phyloP scores from a whole-genome alignment of 208 protist genomes.

The Leishmania braziliensis region DNA sequence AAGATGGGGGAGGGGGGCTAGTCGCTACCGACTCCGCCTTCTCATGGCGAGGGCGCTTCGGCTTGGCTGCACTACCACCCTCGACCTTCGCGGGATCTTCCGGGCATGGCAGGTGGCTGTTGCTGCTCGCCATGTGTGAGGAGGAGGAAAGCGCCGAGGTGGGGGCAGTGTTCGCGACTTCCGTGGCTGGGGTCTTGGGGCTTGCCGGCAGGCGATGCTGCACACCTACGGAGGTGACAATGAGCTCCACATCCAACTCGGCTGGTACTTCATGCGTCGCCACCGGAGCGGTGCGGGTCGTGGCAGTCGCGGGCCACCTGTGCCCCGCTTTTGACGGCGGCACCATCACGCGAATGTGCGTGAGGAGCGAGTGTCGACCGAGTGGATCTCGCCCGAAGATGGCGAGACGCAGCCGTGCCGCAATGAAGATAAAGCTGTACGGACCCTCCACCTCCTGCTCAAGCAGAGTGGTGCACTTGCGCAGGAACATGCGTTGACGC shows the following conservation, averaged over 20 bases:
- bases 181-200: background rate
- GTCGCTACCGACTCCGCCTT: background rate
- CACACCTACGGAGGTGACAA: conserved; percentile 74
- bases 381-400: conserved; percentile 91
- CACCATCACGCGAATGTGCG: conserved; percentile 38
- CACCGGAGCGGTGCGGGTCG: background rate
- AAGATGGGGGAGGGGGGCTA: background rate
- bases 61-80: background rate
- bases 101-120: background rate
- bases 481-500: conserved; percentile 60
- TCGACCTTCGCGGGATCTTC: background rate
- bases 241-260: conserved; percentile 53
- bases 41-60: conserved; percentile 34
- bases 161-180: background rate
- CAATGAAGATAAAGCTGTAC: conserved; percentile 86
- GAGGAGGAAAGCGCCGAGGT: background rate
- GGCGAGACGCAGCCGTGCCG: conserved; percentile 54
- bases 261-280: background rate
- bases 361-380: conserved; percentile 85
- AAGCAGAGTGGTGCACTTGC: conserved; percentile 61
- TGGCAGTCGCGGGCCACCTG: background rate
- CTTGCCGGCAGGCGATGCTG: conserved; percentile 36
- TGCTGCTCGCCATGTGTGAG: background rate
- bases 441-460: conserved; percentile 79
- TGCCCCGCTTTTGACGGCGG: background rate